Base-by-base conservation (phyloP, 208 protist species). In the Leishmania martiniquensis region DNA sequence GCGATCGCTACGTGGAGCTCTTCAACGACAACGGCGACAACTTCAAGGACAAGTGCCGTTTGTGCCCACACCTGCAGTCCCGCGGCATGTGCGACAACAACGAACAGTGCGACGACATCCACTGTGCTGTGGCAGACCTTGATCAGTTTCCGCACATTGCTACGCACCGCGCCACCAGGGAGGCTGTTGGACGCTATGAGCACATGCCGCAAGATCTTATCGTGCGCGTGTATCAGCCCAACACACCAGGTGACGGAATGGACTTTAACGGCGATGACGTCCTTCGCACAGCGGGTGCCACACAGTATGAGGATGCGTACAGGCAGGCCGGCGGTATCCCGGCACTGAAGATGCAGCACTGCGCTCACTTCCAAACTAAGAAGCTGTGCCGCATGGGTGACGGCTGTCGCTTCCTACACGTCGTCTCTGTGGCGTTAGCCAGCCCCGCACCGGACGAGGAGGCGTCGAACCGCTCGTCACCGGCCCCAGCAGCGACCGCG, bases 11-110 rank as follows among this genome's bases (percentile, higher is more conserved):
- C 83, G 80, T 96, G 10, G 85, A 85, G 66, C 85, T 91, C 51
- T 90, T 89, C 82, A 96, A 96, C 82, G 88, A 91, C 69, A 85
- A 92, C 79, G 92, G 92, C 54, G 85, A 89, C 76, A 94, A 94
- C 80, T 96, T 93, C 78, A 92, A 93, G 78, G 87, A 88, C 51
- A 92, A 94, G 77, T 93, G 86, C 80, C 79, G 77, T n/a, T 81
- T 96, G 25, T 96, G 91, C 81, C 74, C 77, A 25, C 55, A 55
- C 3, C 83, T 94, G 79, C 71, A 77, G 51, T 72, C 63, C 9
- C 76, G 73, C 54, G 85, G 89, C 47, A 63, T 49, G 45, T 96
- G 92, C 75, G 74, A 83, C 45, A 68, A 83, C 47, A 91, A 90
- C 60, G 66, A 71, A 20, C 37, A 78, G 1, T 96, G 92, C 80